A percentile compares a stretch with the other conserved stretches of the same genome.
Evolutionary conservation across 163 green algal species (phyloP).

Genomic region (Coccomyxa subellipsoidea): DNA sequence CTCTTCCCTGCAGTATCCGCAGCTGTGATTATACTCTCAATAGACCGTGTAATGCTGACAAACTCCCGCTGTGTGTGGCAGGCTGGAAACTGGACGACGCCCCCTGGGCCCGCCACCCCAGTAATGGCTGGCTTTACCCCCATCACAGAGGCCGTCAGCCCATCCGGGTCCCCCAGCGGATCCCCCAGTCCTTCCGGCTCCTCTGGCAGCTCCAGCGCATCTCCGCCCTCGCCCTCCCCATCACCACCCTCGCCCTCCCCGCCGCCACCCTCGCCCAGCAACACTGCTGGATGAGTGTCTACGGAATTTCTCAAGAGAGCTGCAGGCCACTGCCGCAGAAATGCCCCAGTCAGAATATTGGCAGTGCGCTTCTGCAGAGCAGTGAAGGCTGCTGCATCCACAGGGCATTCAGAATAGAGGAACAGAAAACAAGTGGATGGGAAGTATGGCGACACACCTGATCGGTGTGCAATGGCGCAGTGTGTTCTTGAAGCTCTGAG

Average conservation of each 20-base stretch:
- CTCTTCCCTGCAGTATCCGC: no score
- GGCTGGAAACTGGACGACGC: constrained; percentile 7
- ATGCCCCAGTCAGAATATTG: no score
- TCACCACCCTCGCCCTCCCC: background rate
- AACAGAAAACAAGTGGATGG: no score
- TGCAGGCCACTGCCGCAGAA: no score
- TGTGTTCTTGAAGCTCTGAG: background rate
- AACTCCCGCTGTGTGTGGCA: background rate
- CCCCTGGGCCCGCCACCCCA: background rate
- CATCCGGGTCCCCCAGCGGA: background rate
- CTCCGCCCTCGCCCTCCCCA: background rate
- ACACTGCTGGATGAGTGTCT: constrained; percentile 1
- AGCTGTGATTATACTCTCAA: background rate
- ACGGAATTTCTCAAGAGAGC: no score
- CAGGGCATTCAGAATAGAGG: no score
- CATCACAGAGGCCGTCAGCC: background rate
- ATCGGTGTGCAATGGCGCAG: background rate
- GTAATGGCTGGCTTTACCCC: background rate
- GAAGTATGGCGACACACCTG: background rate
- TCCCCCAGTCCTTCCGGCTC: background rate
- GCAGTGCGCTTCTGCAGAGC: no score
- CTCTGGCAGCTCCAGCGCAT: background rate
- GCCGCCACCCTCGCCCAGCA: background rate
- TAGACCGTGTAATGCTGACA: no score
- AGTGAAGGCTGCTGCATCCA: no score